Conservation (phyloP, 148 eudicot species). For the Nepenthes mirabilis region DNA sequence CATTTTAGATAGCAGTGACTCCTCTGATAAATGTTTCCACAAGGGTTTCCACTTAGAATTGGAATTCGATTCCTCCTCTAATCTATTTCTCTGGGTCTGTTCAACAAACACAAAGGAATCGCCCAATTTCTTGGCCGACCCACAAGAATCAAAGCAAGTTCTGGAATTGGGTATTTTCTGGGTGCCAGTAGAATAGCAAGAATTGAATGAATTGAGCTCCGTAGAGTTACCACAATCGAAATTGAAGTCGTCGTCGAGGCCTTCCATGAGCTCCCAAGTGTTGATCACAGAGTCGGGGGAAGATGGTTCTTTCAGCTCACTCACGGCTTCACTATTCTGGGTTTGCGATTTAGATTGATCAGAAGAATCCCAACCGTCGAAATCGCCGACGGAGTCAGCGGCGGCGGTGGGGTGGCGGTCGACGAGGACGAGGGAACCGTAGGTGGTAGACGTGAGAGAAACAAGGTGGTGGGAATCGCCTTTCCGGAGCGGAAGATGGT, state of each 20-base stretch:
- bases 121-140: background rate
- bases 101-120: slow-evolving; percentile 36
- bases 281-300: slow-evolving; percentile 77
- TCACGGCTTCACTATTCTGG: too few relatives aligned
- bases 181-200: slow-evolving; percentile 4
- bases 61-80: slow-evolving; percentile 10
- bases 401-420: slow-evolving; percentile 10
- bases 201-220: slow-evolving; percentile 6
- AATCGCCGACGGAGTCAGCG: slow-evolving; percentile 3
- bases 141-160: slow-evolving; percentile 1
- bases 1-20: slow-evolving; percentile 57
- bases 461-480: slow-evolving; percentile 49
- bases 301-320: slow-evolving; percentile 2
- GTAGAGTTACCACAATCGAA: slow-evolving; percentile 21
- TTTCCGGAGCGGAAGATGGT: slow-evolving; percentile 60
- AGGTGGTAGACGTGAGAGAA: slow-evolving; percentile 75
- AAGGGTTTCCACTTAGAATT: slow-evolving; percentile 46
- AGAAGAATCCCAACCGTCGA: slow-evolving; percentile 3
- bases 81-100: slow-evolving; percentile 31
- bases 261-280: slow-evolving; percentile 62
- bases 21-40: slow-evolving; percentile 87
- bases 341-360: background rate
- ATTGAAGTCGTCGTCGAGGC: slow-evolving; percentile 39
- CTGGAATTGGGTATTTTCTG: slow-evolving; percentile 12
- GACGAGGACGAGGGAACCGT: slow-evolving; percentile 48